Evolutionary conservation across 345 rosid species (phyloP), one percentile per base, ranked within the genome.

Genomic region (Rubroshorea leprosula): DNA sequence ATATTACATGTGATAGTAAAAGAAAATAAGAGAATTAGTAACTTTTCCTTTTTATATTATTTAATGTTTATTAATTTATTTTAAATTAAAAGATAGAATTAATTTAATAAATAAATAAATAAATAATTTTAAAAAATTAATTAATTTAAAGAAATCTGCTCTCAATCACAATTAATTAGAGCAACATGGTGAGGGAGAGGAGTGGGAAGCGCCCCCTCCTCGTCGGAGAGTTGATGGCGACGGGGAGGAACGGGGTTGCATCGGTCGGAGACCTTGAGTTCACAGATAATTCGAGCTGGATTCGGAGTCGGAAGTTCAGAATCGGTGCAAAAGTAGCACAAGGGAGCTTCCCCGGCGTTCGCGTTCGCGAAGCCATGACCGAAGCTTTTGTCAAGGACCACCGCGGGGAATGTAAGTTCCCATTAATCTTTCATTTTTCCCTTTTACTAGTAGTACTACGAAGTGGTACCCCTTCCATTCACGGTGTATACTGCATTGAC

Each of bases 251-350:
- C 20, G 95, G 86, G 14, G 35, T 60, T 23, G 91, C 74, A 16
- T 3, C 58, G 0, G 29, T 80, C 24, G 91, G 89, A 51, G 84
- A 89, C 0, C 60, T 92, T 13, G 96, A 81, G 73, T 84, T 92
- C 17, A 92, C 98, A 0, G 98, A 92, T 65, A 92, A 92, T 26
- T 92, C 98, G 1, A 92, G 98, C 61, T 92, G 98, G 98, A 72
- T 85, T n/a, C 64, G 96, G 26, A 72, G 97, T 73, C 76, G 94
- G 29, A 86, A 71, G 63, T 92, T 92, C 64, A 70, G 86, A 59
- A 72, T 92, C 17, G 97, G 91, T 3, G 95, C 81, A 5, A 83
- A 65, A 76, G 83, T 86, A 35, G 80, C 68, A 0, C 72, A 67
- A 0, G 84, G 86, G 55, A 72, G 75, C 64, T 55, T 57, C 41